A percentile compares a stretch with the other conserved stretches of the same genome.
Conservation (phyloP, 2,329 filamentous ascomycete species). For the Fusarium sp. region DNA sequence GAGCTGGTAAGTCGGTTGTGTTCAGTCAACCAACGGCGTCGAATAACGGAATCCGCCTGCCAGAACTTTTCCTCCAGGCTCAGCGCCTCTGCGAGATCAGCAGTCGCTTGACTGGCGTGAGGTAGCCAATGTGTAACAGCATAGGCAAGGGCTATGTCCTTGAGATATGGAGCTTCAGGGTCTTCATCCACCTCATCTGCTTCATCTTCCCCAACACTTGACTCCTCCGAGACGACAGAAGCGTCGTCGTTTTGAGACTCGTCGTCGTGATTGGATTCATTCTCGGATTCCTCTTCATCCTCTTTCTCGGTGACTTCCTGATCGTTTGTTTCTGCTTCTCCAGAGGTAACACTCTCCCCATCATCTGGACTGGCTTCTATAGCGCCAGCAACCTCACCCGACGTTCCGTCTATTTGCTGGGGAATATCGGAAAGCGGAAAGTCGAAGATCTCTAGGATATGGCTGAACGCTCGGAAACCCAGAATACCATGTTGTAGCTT, state of each 20-base stretch:
- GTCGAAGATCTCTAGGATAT: conserved; percentile 47
- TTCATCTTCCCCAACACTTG: conserved; percentile 4
- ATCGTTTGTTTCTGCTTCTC: not conserved
- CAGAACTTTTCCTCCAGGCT: conserved; percentile 51
- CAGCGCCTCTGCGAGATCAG: conserved; percentile 52
- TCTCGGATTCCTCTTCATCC: conserved; percentile 18
- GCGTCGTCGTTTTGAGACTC: not conserved
- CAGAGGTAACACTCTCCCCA: conserved; percentile 18
- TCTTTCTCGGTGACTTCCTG: not conserved
- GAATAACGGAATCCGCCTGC: conserved; percentile 46
- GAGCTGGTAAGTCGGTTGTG: conserved; percentile 44
- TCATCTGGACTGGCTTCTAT: not conserved
- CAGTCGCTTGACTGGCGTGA: conserved; percentile 52
- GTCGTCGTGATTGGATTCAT: not conserved
- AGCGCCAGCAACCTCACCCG: not conserved
- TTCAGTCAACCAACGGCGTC: conserved; percentile 50
- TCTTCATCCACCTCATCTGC: conserved; percentile 30
- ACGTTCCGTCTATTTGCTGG: not conserved
- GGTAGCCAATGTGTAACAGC: conserved; percentile 52
- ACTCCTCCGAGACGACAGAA: not conserved
- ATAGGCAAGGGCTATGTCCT: conserved; percentile 44
- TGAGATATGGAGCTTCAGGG: conserved; percentile 41
- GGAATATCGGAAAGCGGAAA: conserved; percentile 25
- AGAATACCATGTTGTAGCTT: conserved; percentile 54
- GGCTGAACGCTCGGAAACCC: conserved; percentile 48